Conservation (phyloP, 441 rosid species). For the Gossypium schwendimanii region DNA sequence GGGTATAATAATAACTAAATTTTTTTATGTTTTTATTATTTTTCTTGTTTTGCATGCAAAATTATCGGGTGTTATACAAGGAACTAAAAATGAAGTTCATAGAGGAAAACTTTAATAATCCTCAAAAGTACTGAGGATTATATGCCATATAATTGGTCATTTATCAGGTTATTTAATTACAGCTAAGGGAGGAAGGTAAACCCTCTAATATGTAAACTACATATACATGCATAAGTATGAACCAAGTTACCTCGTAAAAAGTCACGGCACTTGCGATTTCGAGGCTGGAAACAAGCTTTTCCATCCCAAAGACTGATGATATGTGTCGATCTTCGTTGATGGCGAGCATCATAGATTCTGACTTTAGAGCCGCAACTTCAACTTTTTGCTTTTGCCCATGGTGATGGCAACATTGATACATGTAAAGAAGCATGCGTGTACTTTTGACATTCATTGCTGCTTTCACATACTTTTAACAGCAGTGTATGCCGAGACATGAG, state of each 20-base stretch:
- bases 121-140: not conserved
- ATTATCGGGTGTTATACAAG: too few relatives aligned
- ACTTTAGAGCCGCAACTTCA: not conserved
- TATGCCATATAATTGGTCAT: not conserved
- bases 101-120: not conserved
- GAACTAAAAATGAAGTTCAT: not conserved
- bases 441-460: not conserved
- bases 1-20: too few relatives aligned
- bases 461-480: conserved; percentile 41
- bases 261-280: not conserved
- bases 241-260: not conserved
- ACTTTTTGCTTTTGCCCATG: not conserved
- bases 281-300: not conserved
- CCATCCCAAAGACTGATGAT: not conserved
- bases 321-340: not conserved
- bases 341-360: not conserved
- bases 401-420: not conserved
- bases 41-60: not conserved
- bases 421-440: not conserved
- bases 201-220: not conserved
- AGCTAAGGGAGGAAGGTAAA: not conserved
- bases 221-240: too few relatives aligned
- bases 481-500: conserved; percentile 57
- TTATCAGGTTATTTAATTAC: not conserved
- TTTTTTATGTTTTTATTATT: too few relatives aligned